phyloP scores from a whole-genome alignment of 2,329 filamentous ascomycete genomes.

The Alternaria brassicicola region DNA sequence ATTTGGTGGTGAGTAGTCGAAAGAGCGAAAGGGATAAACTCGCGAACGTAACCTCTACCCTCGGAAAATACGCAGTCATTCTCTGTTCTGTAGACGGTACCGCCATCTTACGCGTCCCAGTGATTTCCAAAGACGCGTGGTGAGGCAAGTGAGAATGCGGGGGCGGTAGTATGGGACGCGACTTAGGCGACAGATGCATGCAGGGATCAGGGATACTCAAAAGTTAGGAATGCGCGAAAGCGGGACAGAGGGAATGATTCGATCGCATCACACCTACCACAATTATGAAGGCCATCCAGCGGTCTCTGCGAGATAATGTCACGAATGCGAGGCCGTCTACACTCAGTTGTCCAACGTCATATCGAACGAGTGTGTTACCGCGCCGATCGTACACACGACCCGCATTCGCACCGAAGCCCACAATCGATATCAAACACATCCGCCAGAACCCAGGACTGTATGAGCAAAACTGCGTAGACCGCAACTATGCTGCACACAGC shows the following conservation, averaged over 20 bases:
- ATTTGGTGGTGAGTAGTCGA: background rate
- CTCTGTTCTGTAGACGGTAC: background rate
- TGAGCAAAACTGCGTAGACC: conserved; percentile 79
- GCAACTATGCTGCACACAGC: conserved; percentile 73
- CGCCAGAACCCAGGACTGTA: conserved; percentile 82
- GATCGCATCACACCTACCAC: background rate
- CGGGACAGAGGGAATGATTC: conserved; percentile 2
- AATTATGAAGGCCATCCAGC: conserved; percentile 18
- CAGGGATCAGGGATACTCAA: conserved; percentile 18
- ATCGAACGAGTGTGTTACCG: conserved; percentile 43
- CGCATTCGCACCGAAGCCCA: conserved; percentile 76
- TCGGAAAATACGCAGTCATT: background rate
- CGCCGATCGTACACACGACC: conserved; percentile 60
- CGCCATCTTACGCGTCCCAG: background rate
- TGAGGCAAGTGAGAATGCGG: background rate
- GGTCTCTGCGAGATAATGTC: conserved; percentile 25
- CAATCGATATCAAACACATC: conserved; percentile 86
- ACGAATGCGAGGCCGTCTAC: conserved; percentile 14
- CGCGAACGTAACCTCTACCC: background rate
- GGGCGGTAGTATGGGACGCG: background rate
- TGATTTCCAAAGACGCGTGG: background rate
- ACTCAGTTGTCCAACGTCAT: background rate
- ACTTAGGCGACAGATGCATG: conserved; percentile 7
- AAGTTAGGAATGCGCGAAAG: conserved; percentile 14
- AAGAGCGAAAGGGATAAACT: too few species aligned